Conservation (phyloP, 345 rosid species). For the Syzygium grande region DNA sequence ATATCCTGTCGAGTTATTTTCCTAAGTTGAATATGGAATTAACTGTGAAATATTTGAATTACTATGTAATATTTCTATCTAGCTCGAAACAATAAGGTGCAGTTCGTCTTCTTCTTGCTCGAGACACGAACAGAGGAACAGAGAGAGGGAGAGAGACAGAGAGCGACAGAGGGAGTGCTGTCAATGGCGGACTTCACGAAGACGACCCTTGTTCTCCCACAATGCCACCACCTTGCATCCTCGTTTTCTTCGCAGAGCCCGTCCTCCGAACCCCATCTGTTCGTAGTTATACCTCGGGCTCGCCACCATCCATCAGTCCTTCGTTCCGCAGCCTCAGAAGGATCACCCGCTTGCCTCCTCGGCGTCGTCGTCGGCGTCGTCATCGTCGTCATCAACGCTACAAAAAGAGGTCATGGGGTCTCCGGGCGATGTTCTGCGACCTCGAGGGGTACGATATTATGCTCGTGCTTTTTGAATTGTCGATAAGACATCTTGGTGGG, state of each 20-base stretch:
- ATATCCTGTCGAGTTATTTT: too few relatives aligned
- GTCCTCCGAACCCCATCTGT: not conserved
- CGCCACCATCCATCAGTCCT: not conserved
- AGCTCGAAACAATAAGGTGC: not conserved
- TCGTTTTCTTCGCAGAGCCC: not conserved
- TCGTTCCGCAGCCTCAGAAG: not conserved
- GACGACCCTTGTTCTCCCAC: not conserved
- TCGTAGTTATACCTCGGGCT: not conserved
- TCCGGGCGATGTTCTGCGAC: not conserved
- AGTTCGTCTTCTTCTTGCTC: not conserved
- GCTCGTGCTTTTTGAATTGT: not conserved
- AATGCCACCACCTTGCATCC: not conserved
- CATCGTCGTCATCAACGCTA: not conserved
- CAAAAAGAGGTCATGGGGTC: not conserved
- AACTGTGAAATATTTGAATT: not conserved
- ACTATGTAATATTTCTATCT: not conserved
- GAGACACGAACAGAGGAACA: not conserved
- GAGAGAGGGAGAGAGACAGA: not conserved
- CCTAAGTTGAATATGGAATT: not conserved
- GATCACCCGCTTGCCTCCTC: not conserved
- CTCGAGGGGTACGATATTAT: not conserved
- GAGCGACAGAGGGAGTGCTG: not conserved
- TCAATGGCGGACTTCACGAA: constrained; percentile 3
- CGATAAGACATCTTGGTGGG: not conserved
- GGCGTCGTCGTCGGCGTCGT: not conserved